phyloP scores from a whole-genome alignment of 78 protist species.

The Dictyostelium capitatum region DNA sequence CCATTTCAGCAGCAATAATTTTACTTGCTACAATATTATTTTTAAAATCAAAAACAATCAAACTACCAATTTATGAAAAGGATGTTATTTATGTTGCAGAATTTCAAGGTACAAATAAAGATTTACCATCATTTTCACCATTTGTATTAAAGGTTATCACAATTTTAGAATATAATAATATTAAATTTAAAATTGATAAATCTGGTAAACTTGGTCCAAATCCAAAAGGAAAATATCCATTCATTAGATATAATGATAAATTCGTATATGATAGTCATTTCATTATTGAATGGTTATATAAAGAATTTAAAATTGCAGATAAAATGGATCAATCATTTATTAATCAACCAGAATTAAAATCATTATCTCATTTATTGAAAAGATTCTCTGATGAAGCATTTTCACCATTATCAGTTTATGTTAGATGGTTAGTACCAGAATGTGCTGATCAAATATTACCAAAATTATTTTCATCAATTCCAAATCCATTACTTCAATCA shows the following conservation, averaged over 20 bases:
- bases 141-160: background rate
- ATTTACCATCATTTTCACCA: background rate
- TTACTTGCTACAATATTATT: too few species aligned
- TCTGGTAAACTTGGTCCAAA: conserved; percentile 3
- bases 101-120: background rate
- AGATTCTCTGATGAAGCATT: background rate
- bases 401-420: background rate
- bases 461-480: background rate
- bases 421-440: background rate
- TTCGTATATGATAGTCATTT: background rate
- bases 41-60: too few species aligned
- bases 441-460: background rate
- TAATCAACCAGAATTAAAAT: background rate
- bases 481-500: background rate
- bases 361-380: background rate
- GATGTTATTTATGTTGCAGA: background rate
- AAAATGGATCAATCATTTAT: background rate
- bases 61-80: background rate
- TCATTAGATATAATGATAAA: background rate
- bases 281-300: background rate
- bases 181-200: background rate
- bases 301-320: background rate
- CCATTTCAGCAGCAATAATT: too few species aligned
- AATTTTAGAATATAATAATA: conserved; percentile 1
- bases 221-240: background rate